Conservation (phyloP, 1,284 basidiomycete genomes). For the Tylopilus sp. region DNA sequence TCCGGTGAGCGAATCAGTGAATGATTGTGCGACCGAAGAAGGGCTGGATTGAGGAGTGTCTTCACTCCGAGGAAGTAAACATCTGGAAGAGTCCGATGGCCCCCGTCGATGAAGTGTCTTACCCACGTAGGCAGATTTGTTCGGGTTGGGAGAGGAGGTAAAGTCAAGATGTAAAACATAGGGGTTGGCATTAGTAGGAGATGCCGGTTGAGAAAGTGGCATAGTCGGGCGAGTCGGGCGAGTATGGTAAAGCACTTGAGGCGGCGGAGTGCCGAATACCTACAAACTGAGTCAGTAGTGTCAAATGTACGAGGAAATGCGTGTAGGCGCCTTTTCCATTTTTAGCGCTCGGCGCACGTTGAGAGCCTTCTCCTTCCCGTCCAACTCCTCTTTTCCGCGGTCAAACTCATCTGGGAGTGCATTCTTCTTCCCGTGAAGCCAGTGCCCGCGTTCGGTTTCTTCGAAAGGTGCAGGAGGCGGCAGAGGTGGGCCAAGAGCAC, state of each 20-base stretch:
- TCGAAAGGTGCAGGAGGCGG: slow-evolving; percentile 37
- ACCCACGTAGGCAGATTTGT: slow-evolving; percentile 47
- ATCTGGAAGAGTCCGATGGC: slow-evolving; percentile 54
- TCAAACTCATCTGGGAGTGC: slow-evolving; percentile 52
- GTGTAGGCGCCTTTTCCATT: slow-evolving; percentile 69
- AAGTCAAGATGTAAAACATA: slow-evolving; percentile 21
- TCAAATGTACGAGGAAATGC: slow-evolving; percentile 1
- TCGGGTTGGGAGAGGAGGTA: slow-evolving; percentile 38
- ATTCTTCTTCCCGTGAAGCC: slow-evolving; percentile 24
- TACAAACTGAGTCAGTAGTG: slow-evolving; percentile 29
- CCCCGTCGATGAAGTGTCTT: slow-evolving; percentile 44
- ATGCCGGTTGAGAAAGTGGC: slow-evolving; percentile 17
- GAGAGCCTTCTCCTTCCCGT: slow-evolving; percentile 67
- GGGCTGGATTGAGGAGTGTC: slow-evolving; percentile 22
- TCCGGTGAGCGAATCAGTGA: slow-evolving; percentile 19
- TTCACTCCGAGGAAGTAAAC: slow-evolving; percentile 39
- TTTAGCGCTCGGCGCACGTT: slow-evolving; percentile 75
- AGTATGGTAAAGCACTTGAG: slow-evolving; percentile 64
- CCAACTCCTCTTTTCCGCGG: slow-evolving; percentile 62
- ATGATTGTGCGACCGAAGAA: slow-evolving; percentile 19
- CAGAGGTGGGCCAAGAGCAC: slow-evolving; percentile 39
- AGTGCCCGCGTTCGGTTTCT: slow-evolving; percentile 13
- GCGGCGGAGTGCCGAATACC: slow-evolving; percentile 77
- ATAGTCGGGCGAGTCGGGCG: slow-evolving; percentile 36
- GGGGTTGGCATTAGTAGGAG: slow-evolving; percentile 20